A percentile compares a stretch with the other conserved stretches of the same genome.
phyloP scores from a whole-genome alignment of 208 protist genomes.

The Leptomonas seymouri region DNA sequence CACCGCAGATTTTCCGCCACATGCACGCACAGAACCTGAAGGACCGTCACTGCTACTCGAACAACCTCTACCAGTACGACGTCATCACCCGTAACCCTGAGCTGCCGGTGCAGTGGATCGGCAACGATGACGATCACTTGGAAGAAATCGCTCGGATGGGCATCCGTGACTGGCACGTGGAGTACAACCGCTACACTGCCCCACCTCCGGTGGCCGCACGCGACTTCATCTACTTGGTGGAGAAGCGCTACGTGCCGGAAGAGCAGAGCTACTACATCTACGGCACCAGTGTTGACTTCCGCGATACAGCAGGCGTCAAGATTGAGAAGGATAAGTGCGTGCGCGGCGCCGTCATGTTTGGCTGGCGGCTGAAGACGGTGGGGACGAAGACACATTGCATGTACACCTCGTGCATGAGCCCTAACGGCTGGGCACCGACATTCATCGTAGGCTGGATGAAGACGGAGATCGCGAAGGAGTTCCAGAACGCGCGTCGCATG shows the following conservation, averaged over 20 bases:
- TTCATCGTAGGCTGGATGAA: constrained; percentile 90
- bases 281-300: constrained; percentile 75
- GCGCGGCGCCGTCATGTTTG: constrained; percentile 56
- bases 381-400: constrained; percentile 54
- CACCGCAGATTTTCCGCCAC: constrained; percentile 55
- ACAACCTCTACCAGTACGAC: constrained; percentile 58
- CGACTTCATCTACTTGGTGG: constrained; percentile 75
- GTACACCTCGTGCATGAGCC: constrained; percentile 86
- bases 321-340: constrained; percentile 42
- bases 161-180: constrained; percentile 66
- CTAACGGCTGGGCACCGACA: constrained; percentile 83
- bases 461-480: constrained; percentile 80
- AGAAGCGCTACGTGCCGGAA: constrained; percentile 74
- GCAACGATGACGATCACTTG: constrained; percentile 54
- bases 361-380: constrained; percentile 61
- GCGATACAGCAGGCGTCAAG: constrained; percentile 15
- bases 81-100: constrained; percentile 55
- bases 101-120: constrained; percentile 40
- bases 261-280: constrained; percentile 79
- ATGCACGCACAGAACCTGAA: constrained; percentile 70
- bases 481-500: constrained; percentile 58
- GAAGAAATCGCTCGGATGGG: constrained; percentile 38
- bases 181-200: constrained; percentile 71
- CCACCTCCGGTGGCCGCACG: constrained; percentile 72
- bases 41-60: constrained; percentile 64